Conservation (phyloP, 2,329 filamentous ascomycete genomes). For the Fonsecaea pugnacius region DNA sequence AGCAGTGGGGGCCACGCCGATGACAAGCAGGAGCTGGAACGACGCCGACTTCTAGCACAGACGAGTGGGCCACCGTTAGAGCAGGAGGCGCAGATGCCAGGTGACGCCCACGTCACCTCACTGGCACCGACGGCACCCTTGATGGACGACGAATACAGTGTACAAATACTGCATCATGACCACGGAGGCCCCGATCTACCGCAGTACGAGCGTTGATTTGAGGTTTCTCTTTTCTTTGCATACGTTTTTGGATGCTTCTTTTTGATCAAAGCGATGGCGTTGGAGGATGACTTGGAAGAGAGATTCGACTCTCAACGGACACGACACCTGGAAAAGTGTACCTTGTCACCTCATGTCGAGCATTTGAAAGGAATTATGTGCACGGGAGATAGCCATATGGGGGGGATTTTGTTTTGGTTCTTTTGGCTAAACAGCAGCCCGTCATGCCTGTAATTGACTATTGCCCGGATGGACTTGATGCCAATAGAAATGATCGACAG, state of each 20-base stretch:
- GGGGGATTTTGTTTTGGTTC: neutral
- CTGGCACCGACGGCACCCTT: conserved; percentile 59
- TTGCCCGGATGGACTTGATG: neutral
- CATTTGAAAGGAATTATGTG: conserved; percentile 1
- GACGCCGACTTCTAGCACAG: conserved; percentile 65
- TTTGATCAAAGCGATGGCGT: conserved; percentile 32
- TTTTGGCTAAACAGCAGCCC: neutral
- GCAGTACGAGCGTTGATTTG: conserved; percentile 48
- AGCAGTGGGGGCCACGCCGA: conserved; percentile 57
- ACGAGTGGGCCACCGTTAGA: conserved; percentile 62
- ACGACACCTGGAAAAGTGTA: neutral
- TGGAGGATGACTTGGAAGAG: conserved; percentile 19
- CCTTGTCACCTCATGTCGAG: neutral
- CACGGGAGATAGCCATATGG: neutral
- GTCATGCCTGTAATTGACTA: neutral
- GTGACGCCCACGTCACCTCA: conserved; percentile 24
- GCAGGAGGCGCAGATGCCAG: conserved; percentile 34
- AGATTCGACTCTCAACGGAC: neutral
- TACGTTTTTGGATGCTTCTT: conserved; percentile 15
- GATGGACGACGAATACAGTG: conserved; percentile 59
- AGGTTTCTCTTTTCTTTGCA: neutral
- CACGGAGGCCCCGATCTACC: conserved; percentile 49
- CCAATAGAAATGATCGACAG: conserved; percentile 3
- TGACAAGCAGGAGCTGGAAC: conserved; percentile 80
- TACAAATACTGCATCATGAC: conserved; percentile 44